Evolutionary conservation across 1,284 basidiomycete genomes (phyloP).

Genomic region (Fomitiporia mediterranea): DNA sequence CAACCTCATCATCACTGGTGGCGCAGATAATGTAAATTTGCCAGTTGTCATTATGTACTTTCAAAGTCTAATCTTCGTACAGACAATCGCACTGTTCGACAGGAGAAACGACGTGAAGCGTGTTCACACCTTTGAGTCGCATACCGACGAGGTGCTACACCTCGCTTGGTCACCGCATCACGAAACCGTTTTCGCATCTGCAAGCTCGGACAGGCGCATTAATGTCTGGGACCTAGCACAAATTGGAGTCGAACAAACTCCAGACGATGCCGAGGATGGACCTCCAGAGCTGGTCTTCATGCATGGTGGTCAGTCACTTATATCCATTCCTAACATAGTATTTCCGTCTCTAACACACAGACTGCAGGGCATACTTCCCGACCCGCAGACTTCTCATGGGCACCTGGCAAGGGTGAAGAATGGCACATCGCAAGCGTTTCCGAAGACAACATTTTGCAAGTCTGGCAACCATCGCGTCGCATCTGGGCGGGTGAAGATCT

Average conservation of each 20-base stretch:
- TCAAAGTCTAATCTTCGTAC: background rate
- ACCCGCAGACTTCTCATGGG: conserved; percentile 83
- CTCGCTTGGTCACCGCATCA: conserved; percentile 95
- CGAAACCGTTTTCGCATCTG: conserved; percentile 86
- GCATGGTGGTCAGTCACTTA: conserved; percentile 65
- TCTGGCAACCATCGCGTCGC: conserved; percentile 85
- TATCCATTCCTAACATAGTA: background rate
- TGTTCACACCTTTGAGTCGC: conserved; percentile 89
- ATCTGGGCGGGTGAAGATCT: conserved; percentile 83
- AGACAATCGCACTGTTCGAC: conserved; percentile 92
- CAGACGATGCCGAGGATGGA: conserved; percentile 97
- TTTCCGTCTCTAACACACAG: background rate
- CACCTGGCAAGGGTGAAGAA: conserved; percentile 66
- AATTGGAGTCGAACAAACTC: conserved; percentile 94
- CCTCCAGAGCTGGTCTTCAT: conserved; percentile 92
- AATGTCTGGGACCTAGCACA: conserved; percentile 94
- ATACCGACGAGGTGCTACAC: conserved; percentile 93
- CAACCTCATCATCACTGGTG: conserved; percentile 88
- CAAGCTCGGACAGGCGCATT: conserved; percentile 87
- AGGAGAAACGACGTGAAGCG: conserved; percentile 76
- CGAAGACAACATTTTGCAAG: conserved; percentile 85
- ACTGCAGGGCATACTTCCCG: conserved; percentile 68
- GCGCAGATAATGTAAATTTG: conserved; percentile 78
- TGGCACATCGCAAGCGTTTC: conserved; percentile 78
- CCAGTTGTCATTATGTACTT: background rate